Base-by-base conservation (phyloP, 208 protist species). In the Wallacemonas sp. region DNA sequence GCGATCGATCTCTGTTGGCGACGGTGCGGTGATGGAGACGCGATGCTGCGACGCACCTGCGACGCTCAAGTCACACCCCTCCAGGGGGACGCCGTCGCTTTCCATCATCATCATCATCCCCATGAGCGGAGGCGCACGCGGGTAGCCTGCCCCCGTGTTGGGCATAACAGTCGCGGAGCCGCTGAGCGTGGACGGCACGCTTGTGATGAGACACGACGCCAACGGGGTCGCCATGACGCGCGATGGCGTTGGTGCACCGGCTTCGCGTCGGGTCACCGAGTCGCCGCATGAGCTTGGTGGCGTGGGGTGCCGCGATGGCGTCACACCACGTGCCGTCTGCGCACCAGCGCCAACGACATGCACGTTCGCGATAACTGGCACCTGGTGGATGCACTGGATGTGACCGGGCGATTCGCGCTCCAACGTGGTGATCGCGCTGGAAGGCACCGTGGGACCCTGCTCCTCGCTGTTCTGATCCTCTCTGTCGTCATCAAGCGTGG, bases 1-100 rank as follows among this genome's bases (percentile, higher is more conserved):
- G 8, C 52, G 52, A 19, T 58, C 52, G n/a, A 58, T 58, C 23
- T 58, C 52, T 17, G 52, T 58, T 14, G 52, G 52, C 30, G 52
- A 58, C 23, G 52, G 52, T 21, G 52, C 52, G 12, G 52, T 58
- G 19, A 58, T 58, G 11, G 52, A 58, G 12, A 58, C 52, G 19
- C 52, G 52, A 27, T 58, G 52, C 11, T 33, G 52, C 30, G 52
- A 33, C 11, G 19, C 32, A 11, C 30, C 52, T 16, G 30, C 12
- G 9, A 58, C 32, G 30, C 52, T 58, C 12, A 41, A 24, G 2
- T 58, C 52, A n/a, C 52, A 58, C 29, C 52, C 52, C 14, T 58
- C 52, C 8, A 58, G 52, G 29, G 52, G 52, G 11, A 30, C 29
- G 2, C 36, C 30, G 8, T 39, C 52, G 2, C 29, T 5, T 5